Evolutionary conservation across 192 early-diverging fungal genomes (phyloP).

Genomic region (Coemansia sp.): DNA sequence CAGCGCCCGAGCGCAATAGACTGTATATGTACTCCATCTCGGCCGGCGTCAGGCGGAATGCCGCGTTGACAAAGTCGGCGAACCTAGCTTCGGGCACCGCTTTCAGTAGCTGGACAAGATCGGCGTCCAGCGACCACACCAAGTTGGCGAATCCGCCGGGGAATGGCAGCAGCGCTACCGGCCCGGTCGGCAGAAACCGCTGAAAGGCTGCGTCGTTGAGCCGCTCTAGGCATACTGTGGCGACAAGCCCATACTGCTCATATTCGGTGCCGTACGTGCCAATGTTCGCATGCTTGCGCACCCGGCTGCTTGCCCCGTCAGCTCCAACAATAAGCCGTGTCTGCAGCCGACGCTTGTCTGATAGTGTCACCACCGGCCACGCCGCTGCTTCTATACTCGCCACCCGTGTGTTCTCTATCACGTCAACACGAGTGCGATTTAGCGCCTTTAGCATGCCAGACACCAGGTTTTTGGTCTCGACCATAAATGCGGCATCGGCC

Average conservation of each 20-base stretch:
- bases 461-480: conserved; percentile 83
- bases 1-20: conserved; percentile 49
- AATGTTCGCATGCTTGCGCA: conserved; percentile 78
- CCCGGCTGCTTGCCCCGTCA: conserved; percentile 83
- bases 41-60: conserved; percentile 62
- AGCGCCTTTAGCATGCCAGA: conserved; percentile 59
- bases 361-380: conserved; percentile 76
- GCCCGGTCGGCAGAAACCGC: conserved; percentile 90
- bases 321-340: conserved; percentile 82
- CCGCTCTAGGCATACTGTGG: conserved; percentile 63
- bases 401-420: conserved; percentile 70
- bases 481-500: conserved; percentile 70
- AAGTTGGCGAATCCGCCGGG: conserved; percentile 60
- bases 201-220: conserved; percentile 79
- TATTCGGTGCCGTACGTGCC: conserved; percentile 86
- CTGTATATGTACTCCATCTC: conserved; percentile 72
- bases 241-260: conserved; percentile 78
- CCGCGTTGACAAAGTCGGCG: conserved; percentile 71
- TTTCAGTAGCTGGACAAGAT: conserved; percentile 61
- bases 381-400: conserved; percentile 39
- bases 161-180: conserved; percentile 83
- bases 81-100: conserved; percentile 62
- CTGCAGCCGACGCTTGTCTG: conserved; percentile 58
- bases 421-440: conserved; percentile 48
- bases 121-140: conserved; percentile 82